Base-by-base conservation (phyloP, 257 asterid species). In the Solanum verrucosum region DNA sequence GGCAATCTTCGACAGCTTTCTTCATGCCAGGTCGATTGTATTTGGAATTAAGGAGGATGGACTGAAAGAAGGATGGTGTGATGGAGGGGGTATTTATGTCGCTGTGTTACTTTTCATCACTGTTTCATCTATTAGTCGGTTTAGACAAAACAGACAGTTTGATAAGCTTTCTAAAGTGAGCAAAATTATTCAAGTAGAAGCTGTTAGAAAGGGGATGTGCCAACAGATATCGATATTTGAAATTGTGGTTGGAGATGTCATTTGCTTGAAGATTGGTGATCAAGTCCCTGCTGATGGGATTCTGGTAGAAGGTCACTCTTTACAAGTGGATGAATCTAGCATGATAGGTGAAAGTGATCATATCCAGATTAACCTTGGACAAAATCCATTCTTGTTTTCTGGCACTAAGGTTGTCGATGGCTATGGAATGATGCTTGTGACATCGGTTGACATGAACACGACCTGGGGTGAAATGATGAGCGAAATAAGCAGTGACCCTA, bases 381-480 rank as follows among this genome's bases (percentile, higher is more conserved):
- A 73, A 33, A 91, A 91, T 77, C 93, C 93, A 3, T 91, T 91
- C 40, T 37, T 37, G 40, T 7, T 37, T 1, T 37, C 40, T 37
- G 40, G 40, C 40, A 37, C 40, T 0, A 37, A 37, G 9, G 40
- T 37, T 37, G 40, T 37, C 40, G 40, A 37, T 37, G 40, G 95
- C 12, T 91, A 91, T 70, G 95, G 89, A n/a, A 85, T 74, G 52
- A 90, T 93, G 93, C 87, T 93, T 27, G 93, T 93, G 8, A 90
- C 93, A 4, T 89, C 93, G 23, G 93, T 91, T 46, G 92, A 92
- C 6, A 88, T 89, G 92, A 88, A 93, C 88, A 88, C 91, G 23
- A 77, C 90, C 11, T 93, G 96, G 96, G 95, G 95, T 1, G 93
- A 90, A 84, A 91, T 92, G 94, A 93, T 93, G 92, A 92, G 91